These are phyloP conservation scores for Triangularia setosa DNA, from an alignment of 2,329 filamentous ascomycete species.

Conservation along the genomic window DNA sequence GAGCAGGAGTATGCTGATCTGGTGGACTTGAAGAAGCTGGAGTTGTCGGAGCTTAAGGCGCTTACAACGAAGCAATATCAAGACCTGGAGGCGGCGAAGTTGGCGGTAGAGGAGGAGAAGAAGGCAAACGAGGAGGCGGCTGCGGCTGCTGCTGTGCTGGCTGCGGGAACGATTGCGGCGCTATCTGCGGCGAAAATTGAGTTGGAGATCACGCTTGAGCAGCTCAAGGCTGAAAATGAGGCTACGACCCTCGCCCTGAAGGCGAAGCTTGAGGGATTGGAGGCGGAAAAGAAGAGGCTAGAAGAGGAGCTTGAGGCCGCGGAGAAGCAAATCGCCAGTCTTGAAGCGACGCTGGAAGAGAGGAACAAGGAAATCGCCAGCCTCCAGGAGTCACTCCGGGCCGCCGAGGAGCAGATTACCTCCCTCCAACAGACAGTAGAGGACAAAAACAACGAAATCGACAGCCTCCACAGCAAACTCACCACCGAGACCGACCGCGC, in stretches of 20 bases:
- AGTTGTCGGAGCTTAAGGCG: conserved; percentile 15
- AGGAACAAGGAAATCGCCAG: conserved; percentile 23
- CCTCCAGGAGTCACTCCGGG: conserved; percentile 24
- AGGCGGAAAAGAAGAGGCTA: conserved; percentile 24
- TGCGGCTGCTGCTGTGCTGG: conserved; percentile 21
- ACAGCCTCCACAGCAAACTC: conserved; percentile 26
- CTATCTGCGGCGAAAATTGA: conserved; percentile 19
- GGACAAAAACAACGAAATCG: conserved; percentile 24
- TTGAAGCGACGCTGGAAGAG: conserved; percentile 20
- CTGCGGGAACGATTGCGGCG: conserved; percentile 21
- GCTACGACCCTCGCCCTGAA: conserved; percentile 24
- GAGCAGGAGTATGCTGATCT: conserved; percentile 16
- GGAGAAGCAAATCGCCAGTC: conserved; percentile 21
- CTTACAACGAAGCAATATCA: conserved; percentile 18
- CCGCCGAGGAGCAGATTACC: conserved; percentile 25
- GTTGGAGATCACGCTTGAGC: conserved; percentile 24
- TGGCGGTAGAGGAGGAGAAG: conserved; percentile 24
- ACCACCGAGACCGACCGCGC: conserved; percentile 24
- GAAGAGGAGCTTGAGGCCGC: conserved; percentile 24
- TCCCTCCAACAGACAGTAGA: conserved; percentile 26
- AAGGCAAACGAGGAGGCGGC: conserved; percentile 21
- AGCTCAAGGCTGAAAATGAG: conserved; percentile 20
- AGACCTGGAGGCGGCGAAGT: conserved; percentile 22
- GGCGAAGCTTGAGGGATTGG: conserved; percentile 18
- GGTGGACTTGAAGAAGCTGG: conserved; percentile 12